phyloP scores from a whole-genome alignment of 2,329 filamentous ascomycete genomes.

The Pseudogymnoascus sp. region DNA sequence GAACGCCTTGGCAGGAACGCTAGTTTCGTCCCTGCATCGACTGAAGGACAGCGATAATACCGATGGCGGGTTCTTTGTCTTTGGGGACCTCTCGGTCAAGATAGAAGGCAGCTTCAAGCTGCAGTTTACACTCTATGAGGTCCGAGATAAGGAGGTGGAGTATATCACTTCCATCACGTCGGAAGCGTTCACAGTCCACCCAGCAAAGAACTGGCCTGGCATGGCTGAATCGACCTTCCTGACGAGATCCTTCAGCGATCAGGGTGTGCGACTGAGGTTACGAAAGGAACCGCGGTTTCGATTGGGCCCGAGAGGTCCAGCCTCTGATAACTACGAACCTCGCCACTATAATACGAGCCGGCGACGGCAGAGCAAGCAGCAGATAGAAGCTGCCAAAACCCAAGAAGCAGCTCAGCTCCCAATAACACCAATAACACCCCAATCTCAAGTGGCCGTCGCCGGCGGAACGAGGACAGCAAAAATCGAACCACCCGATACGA shows the following conservation, averaged over 20 bases:
- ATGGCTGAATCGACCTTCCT: conserved; percentile 75
- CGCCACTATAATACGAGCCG: conserved; percentile 18
- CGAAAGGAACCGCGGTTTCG: conserved; percentile 67
- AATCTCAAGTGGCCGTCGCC: background rate
- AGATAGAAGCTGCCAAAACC: background rate
- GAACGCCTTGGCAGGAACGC: conserved; percentile 58
- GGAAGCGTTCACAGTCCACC: conserved; percentile 57
- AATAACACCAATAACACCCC: background rate
- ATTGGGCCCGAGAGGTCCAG: conserved; percentile 25
- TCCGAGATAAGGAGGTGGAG: conserved; percentile 35
- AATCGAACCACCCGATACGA: background rate
- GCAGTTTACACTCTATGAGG: conserved; percentile 70
- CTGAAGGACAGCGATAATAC: conserved; percentile 69
- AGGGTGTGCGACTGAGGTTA: conserved; percentile 73
- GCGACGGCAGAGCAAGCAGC: background rate
- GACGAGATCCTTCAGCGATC: conserved; percentile 75
- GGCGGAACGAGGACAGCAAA: background rate
- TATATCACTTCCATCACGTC: conserved; percentile 40
- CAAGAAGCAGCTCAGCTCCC: background rate
- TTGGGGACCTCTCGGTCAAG: conserved; percentile 76
- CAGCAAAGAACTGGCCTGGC: conserved; percentile 65
- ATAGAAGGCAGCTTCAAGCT: conserved; percentile 64
- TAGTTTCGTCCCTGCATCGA: conserved; percentile 73
- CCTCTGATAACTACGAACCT: conserved; percentile 26
- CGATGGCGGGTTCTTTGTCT: conserved; percentile 85